A percentile compares a stretch with the other conserved stretches of the same genome.
These are phyloP conservation scores for Secale cereale DNA, from an alignment of 176 grass and related monocot genomes.

Conservation along the genomic window DNA sequence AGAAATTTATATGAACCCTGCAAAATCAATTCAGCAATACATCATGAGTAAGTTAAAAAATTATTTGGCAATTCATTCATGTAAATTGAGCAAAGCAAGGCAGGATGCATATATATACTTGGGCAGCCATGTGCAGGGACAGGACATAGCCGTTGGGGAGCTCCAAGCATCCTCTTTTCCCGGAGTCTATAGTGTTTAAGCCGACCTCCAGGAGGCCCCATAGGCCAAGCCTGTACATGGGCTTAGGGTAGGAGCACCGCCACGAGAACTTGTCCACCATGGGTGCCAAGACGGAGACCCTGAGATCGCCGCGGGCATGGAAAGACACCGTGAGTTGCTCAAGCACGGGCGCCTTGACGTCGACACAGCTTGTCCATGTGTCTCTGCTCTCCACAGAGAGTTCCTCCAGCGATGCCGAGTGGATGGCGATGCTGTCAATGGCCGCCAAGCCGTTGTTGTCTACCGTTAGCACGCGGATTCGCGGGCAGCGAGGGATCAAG, in stretches of 20 bases:
- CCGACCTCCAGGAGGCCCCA: not conserved
- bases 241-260: not conserved
- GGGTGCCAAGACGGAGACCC: not conserved
- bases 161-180: too few relatives aligned
- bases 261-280: not conserved
- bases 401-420: not conserved
- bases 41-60: not conserved
- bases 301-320: not conserved
- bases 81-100: not conserved
- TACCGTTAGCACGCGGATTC: not conserved
- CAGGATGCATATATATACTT: too few relatives aligned
- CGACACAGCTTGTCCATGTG: not conserved
- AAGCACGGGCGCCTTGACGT: not conserved
- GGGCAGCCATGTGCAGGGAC: not conserved
- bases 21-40: not conserved
- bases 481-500: not conserved
- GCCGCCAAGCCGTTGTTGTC: too few relatives aligned
- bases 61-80: not conserved
- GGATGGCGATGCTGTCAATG: too few relatives aligned
- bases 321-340: not conserved
- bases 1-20: not conserved
- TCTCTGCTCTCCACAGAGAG: not conserved
- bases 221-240: not conserved
- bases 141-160: not conserved
- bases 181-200: too few relatives aligned